These are phyloP conservation scores for Blastomyces emzantsi DNA, from an alignment of 2,329 filamentous ascomycete genomes.

Conservation along the genomic window DNA sequence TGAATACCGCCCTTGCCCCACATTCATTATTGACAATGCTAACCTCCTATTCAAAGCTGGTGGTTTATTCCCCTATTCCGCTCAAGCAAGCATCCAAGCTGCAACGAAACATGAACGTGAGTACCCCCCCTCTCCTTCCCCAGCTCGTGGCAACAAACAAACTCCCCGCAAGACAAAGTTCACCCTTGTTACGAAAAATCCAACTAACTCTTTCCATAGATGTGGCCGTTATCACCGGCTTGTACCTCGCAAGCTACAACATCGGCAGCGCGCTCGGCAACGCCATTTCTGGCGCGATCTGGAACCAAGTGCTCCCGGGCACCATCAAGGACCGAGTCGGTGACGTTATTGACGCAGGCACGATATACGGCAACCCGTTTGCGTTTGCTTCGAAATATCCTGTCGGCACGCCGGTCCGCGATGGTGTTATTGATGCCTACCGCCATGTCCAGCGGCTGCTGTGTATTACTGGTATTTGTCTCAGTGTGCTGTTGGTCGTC, in stretches of 20 bases:
- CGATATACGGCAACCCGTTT: slow-evolving; percentile 38
- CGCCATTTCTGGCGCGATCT: slow-evolving; percentile 53
- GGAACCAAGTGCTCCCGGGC: slow-evolving; percentile 49
- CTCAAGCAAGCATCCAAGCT: slow-evolving; percentile 44
- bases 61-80: slow-evolving; percentile 51
- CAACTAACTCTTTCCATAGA: slow-evolving; percentile 25
- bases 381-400: slow-evolving; percentile 31
- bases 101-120: slow-evolving; percentile 42
- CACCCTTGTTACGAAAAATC: not conserved
- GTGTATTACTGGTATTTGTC: slow-evolving; percentile 44
- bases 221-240: slow-evolving; percentile 54
- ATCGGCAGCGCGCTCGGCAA: slow-evolving; percentile 54
- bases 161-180: slow-evolving; percentile 8
- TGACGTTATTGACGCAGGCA: slow-evolving; percentile 33
- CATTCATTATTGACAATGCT: not conserved
- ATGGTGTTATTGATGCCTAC: slow-evolving; percentile 39
- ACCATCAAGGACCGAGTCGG: slow-evolving; percentile 35
- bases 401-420: slow-evolving; percentile 37
- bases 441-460: slow-evolving; percentile 40
- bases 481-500: slow-evolving; percentile 39
- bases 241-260: slow-evolving; percentile 56
- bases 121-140: slow-evolving; percentile 1
- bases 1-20: not conserved
- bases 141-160: not conserved
- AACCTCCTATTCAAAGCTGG: slow-evolving; percentile 33